Evolutionary conservation across 495 filamentous ascomycete species (phyloP).

Genomic region (Neurospora tetrasperma): DNA sequence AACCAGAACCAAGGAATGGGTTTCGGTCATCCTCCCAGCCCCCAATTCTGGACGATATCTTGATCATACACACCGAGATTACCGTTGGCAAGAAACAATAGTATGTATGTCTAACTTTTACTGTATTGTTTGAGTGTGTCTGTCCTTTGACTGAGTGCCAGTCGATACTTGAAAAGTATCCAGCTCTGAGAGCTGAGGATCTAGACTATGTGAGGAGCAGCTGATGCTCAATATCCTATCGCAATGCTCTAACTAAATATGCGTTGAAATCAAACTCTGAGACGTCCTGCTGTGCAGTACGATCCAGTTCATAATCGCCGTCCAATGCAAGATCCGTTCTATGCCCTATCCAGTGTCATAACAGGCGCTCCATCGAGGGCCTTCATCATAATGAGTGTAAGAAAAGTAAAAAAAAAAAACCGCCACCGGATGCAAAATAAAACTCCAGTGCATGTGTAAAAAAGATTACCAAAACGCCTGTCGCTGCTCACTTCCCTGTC

Average conservation of each 20-base stretch:
- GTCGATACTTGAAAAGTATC: background rate
- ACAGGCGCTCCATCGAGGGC: background rate
- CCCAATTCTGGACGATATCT: background rate
- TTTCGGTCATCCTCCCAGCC: background rate
- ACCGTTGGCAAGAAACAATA: background rate
- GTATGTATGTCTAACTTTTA: background rate
- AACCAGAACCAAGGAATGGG: background rate
- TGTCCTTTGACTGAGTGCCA: background rate
- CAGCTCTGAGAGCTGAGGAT: background rate
- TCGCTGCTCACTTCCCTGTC: background rate
- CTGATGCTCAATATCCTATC: background rate
- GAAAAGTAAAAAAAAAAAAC: background rate
- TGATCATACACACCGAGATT: background rate
- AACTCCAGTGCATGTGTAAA: background rate
- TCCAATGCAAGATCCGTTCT: background rate
- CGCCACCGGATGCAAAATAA: background rate
- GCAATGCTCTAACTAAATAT: background rate
- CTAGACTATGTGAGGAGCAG: background rate
- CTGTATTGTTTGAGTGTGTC: background rate
- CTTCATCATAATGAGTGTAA: conserved; percentile 1
- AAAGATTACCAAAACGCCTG: background rate
- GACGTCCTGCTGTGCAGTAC: background rate
- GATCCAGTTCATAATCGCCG: background rate
- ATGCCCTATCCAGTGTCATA: background rate
- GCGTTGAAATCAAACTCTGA: background rate